Evolutionary conservation across 495 filamentous ascomycete species (phyloP), one percentile per base, ranked within the genome.

Genomic region (Aspergillus diversus): DNA sequence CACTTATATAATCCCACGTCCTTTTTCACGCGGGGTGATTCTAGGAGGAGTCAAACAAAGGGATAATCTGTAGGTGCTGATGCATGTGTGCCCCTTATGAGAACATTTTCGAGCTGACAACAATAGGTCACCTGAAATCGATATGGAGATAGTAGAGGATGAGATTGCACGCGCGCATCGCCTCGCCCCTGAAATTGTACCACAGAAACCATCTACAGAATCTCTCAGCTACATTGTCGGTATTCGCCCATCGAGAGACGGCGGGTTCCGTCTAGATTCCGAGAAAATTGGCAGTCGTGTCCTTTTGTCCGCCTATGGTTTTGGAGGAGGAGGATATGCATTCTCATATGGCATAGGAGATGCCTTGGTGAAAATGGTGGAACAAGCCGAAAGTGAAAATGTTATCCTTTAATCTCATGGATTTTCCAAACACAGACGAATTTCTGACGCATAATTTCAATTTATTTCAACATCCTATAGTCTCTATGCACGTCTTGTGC

Each of bases 1-100:
- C 55, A 82, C 80, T 16, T 82, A 83, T 61, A 66, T 83, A 17
- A 83, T 83, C 48, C 81, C 81, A 17, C 75, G 80, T n/a, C 73
- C 77, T 5, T 57, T 72, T 5, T 75, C 78, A 12, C 67, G 72
- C 7, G 80, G 78, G 7, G 72, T 82, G 5, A 73, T 83, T 1
- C 59, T 83, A 17, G 81, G 81, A 12, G 81, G 81, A 2, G 74
- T 80, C 51, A 83, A 82, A 55, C 75, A 80, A 42, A 68, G 69
- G 57, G 75, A 71, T 35, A 70, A 71, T 15, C 57, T 80, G 78
- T 80, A 67, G 55, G 74, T 59, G 17, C n/a, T 35, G 6, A n/a
- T 47, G 3, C 7, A 8, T 12, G 13, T 33, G 8, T 16, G 17
- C 12, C 32, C 16, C 21, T 27, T 2, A 27, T 27, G 21, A 9